These are phyloP conservation scores for Gynandropsis gynandra DNA, from an alignment of 345 rosid species.

Conservation along the genomic window DNA sequence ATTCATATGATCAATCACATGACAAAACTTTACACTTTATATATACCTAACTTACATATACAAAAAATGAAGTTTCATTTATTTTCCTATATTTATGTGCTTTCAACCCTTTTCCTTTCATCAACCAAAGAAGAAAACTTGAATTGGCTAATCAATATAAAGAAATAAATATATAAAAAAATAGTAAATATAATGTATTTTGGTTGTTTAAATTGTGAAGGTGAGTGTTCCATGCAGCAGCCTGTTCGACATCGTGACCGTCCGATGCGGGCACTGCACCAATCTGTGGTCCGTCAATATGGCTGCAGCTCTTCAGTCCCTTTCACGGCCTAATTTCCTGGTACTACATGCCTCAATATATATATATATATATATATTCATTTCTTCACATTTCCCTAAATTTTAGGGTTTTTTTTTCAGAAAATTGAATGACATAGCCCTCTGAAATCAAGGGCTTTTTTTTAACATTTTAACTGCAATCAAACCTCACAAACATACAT, in stretches of 20 bases:
- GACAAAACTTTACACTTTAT: too few relatives aligned
- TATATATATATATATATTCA: constrained; percentile 7
- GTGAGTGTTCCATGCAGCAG: constrained; percentile 96
- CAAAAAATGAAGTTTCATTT: too few relatives aligned
- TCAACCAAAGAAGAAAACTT: too few relatives aligned
- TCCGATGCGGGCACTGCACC: constrained; percentile 97
- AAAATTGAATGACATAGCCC: background rate
- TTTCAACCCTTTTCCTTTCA: too few relatives aligned
- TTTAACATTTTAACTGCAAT: constrained; percentile 2
- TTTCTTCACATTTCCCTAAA: constrained; percentile 24
- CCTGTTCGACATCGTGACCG: constrained; percentile 78
- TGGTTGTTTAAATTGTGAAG: constrained; percentile 34
- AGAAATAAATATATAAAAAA: background rate
- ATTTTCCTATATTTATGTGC: too few relatives aligned
- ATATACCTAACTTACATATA: too few relatives aligned
- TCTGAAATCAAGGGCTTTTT: constrained; percentile 29
- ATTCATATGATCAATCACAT: background rate
- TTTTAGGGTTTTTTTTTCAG: constrained; percentile 29
- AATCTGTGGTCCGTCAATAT: constrained; percentile 96
- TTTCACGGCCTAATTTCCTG: constrained; percentile 68
- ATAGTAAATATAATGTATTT: background rate
- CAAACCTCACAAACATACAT: too few relatives aligned
- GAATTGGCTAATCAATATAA: too few relatives aligned
- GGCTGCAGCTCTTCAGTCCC: constrained; percentile 90
- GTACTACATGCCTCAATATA: constrained; percentile 25